Base-by-base conservation (phyloP, 352 stramenopile species). In the Pythium biforme region DNA sequence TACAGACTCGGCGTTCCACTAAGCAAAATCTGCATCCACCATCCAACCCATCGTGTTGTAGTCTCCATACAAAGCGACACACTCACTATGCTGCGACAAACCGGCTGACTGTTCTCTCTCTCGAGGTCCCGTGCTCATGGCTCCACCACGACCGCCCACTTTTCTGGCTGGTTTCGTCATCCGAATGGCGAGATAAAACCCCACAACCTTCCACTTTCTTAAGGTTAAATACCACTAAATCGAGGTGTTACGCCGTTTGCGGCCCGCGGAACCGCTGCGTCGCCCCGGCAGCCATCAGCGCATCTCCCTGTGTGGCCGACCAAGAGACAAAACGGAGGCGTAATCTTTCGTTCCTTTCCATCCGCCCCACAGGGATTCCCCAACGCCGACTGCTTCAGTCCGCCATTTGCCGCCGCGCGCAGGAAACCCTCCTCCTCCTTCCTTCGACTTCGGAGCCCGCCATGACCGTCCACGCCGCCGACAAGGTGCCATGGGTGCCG, bases 401-500 rank as follows among this genome's bases (percentile, higher is more conserved):
- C 25, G 25, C 25, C 39, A 59, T 59, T 59, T 50, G 25, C 53
- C 17, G 25, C 23, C 31, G 31, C 49, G 29, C n/a, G n/a, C n/a
- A n/a, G n/a, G n/a, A n/a, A n/a, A n/a, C n/a, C n/a, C n/a, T n/a
- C n/a, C n/a, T n/a, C n/a, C n/a, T n/a, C n/a, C n/a, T n/a, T n/a
- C n/a, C n/a, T 26, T 23, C 3, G 11, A 43, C 37, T 43, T 9
- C 37, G 25, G 29, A 19, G 37, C 25, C 27, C 58, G 54, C 54
- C 31, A 87, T 89, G 72, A 66, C 48, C 14, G 49, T 55, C 27
- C 37, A 64, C 22, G 33, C 73, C 60, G 75, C 70, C 19, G 81
- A 93, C 62, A 73, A 87, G 40, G 82, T 90, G 33, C 82, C 81
- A 52, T 79, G 74, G 73, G 43, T 82, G 23, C 75, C 81, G 33